Evolutionary conservation across 2,329 filamentous ascomycete species (phyloP).

Genomic region (Colletotrichum tabaci): DNA sequence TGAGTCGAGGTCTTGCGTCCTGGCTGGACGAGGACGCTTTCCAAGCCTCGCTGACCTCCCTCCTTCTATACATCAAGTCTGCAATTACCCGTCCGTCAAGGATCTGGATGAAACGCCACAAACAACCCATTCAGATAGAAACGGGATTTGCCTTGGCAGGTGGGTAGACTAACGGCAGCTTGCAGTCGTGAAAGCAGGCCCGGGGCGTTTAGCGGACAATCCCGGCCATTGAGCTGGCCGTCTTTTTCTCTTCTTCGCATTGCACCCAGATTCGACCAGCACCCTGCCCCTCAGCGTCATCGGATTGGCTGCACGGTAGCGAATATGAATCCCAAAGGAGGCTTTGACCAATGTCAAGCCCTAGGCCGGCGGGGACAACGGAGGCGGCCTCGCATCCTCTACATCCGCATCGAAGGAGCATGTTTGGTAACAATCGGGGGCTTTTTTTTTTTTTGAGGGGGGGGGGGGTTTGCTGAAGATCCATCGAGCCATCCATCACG

Average conservation of each 20-base stretch:
- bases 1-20: constrained; percentile 32
- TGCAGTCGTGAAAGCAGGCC: constrained; percentile 56
- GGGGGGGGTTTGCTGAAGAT: constrained; percentile 25
- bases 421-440: constrained; percentile 30
- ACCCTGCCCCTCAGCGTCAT: constrained; percentile 40
- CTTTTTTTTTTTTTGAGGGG: too few relatives aligned
- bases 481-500: constrained; percentile 3
- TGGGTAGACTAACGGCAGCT: constrained; percentile 55
- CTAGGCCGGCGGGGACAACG: constrained; percentile 32
- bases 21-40: constrained; percentile 34
- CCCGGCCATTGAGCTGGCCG: constrained; percentile 52
- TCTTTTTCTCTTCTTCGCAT: constrained; percentile 37
- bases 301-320: constrained; percentile 33
- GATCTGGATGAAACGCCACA: constrained; percentile 63
- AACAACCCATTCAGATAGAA: constrained; percentile 59
- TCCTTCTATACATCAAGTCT: constrained; percentile 61
- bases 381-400: constrained; percentile 33
- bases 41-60: constrained; percentile 48
- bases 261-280: constrained; percentile 46
- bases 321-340: constrained; percentile 11
- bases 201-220: constrained; percentile 51
- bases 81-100: constrained; percentile 65
- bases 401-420: constrained; percentile 12
- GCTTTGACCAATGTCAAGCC: constrained; percentile 32
- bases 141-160: constrained; percentile 54